Conservation (phyloP, 2,329 filamentous ascomycete species). For the Sphaerulina populicola region DNA sequence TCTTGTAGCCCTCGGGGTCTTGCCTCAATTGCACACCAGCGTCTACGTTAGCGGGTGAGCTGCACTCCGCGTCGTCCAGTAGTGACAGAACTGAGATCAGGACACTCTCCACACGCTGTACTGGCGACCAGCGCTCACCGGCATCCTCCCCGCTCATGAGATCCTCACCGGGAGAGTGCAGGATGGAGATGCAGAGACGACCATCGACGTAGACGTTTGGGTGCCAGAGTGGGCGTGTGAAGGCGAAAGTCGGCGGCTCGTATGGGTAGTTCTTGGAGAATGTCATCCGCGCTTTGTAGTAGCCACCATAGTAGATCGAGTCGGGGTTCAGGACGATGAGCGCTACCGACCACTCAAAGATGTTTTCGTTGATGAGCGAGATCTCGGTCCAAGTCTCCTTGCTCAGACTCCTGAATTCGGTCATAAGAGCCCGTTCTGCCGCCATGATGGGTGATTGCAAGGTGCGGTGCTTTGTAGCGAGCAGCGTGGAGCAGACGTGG, state of each 20-base stretch:
- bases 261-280: constrained; percentile 88
- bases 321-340: constrained; percentile 90
- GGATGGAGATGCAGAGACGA: constrained; percentile 89
- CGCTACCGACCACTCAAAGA: constrained; percentile 79
- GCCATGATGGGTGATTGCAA: constrained; percentile 19
- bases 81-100: constrained; percentile 85
- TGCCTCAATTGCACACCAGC: constrained; percentile 80
- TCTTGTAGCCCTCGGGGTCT: constrained; percentile 59
- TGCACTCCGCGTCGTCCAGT: constrained; percentile 88
- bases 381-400: constrained; percentile 94
- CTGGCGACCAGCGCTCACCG: constrained; percentile 86
- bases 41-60: constrained; percentile 89
- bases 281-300: constrained; percentile 82
- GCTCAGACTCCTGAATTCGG: constrained; percentile 69
- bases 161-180: constrained; percentile 86
- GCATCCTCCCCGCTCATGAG: constrained; percentile 84
- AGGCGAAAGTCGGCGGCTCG: constrained; percentile 81
- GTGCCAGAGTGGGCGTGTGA: constrained; percentile 71
- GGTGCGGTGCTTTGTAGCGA: neutral
- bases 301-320: constrained; percentile 84
- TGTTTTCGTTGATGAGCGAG: constrained; percentile 72
- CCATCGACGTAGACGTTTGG: constrained; percentile 92
- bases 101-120: constrained; percentile 90
- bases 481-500: constrained; percentile 2
- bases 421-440: constrained; percentile 78